A percentile compares a stretch with the other conserved stretches of the same genome.
These are phyloP conservation scores for Crassisporium funariophilum DNA, from an alignment of 768 basidiomycete genomes.

Conservation along the genomic window DNA sequence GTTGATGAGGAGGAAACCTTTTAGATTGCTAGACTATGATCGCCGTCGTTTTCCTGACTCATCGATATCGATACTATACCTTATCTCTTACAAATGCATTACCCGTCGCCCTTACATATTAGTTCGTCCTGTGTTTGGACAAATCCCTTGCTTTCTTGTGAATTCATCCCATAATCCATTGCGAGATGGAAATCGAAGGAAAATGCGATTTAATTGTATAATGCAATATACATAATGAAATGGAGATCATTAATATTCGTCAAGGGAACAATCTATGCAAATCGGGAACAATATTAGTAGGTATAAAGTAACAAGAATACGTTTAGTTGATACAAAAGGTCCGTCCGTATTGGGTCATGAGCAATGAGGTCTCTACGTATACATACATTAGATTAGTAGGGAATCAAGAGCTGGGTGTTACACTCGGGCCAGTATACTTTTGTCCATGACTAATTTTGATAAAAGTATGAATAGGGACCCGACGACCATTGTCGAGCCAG, in stretches of 20 bases:
- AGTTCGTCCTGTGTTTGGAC: neutral
- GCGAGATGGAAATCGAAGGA: no score
- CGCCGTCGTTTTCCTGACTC: neutral
- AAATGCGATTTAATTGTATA: no score
- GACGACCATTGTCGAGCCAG: conserved; percentile 57
- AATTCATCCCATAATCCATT: no score
- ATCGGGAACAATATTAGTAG: no score
- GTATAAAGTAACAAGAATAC: no score
- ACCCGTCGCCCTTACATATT: neutral
- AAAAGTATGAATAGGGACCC: conserved; percentile 61
- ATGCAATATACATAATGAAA: no score
- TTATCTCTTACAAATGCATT: conserved; percentile 4
- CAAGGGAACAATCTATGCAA: no score
- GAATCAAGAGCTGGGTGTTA: conserved; percentile 25
- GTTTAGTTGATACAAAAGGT: no score
- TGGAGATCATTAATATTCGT: no score
- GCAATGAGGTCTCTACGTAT: no score
- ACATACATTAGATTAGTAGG: no score
- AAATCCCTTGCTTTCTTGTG: neutral
- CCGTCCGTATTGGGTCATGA: no score
- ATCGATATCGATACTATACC: neutral
- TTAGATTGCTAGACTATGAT: conserved; percentile 10
- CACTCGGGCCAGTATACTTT: conserved; percentile 45
- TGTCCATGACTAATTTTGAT: conserved; percentile 49
- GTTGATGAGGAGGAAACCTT: conserved; percentile 66